Base-by-base conservation (phyloP, 2,329 filamentous ascomycete genomes). In the Diaporthe eres region DNA sequence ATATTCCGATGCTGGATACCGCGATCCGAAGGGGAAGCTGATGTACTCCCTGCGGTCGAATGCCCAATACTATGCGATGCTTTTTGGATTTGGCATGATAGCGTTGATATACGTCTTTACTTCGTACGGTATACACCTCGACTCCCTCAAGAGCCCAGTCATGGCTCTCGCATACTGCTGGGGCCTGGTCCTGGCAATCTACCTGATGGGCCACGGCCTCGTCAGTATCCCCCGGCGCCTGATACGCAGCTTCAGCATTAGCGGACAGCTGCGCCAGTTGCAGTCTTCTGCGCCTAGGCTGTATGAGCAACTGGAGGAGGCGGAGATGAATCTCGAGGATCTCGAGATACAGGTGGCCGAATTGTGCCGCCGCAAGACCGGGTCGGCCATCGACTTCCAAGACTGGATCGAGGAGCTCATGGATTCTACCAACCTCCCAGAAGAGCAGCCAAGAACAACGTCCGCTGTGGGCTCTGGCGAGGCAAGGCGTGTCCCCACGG, bases 391-490 rank as follows among this genome's bases (percentile, higher is more conserved):
- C 73, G 90, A 94, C 57, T 97, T 96, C 81, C 91, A 93, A 79
- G 96, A 98, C 79, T 99, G 97, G 97, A 98, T 99, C 78, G 96
- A 98, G 79, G 97, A 99, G 81, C 87, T 99, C 44, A 92, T 92
- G 3, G 96, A 98, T 78, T 91, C 93, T 78, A 92, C 92, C 60
- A 92, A 90, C 79, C 84, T 95, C 8, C 90, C 92, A 2, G 94
- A 96, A 78, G 86, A 87, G 5, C 86, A 87, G 57, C 87, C 89
- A 3, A 85, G 87, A 72, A 82, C 84, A 60, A 78, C 84, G 60
- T 81, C 83, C 61, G 82, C 86, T 42, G 84, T 85, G 28, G 81
- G 87, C 58, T 83, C 85, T 28, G 85, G 88, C 39, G 85, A 87
- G 25, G 82, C 81, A 60, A 85, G 87, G 71, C 87, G 84, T 7